Conservation (phyloP, 108 stramenopile species). For the Nitzschia inconspicua region DNA sequence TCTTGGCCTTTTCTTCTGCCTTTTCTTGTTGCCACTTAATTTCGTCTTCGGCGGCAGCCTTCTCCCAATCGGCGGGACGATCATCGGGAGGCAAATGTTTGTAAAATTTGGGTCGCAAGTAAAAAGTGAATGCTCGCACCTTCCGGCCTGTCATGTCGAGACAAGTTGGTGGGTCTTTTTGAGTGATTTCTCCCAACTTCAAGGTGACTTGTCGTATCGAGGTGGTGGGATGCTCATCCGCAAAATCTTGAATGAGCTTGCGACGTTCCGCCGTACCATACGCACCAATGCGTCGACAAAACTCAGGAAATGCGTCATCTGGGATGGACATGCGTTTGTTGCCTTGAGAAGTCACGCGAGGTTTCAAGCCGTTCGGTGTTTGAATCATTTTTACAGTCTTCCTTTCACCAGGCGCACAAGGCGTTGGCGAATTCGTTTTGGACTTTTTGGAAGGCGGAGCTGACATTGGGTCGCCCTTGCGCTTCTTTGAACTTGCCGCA, state of each 20-base stretch:
- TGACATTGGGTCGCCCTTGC: slow-evolving; percentile 6
- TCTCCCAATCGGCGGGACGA: slow-evolving; percentile 77
- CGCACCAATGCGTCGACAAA: slow-evolving; percentile 69
- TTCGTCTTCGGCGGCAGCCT: slow-evolving; percentile 68
- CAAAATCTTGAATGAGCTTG: slow-evolving; percentile 77
- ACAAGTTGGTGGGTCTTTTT: slow-evolving; percentile 76
- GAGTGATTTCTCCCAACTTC: slow-evolving; percentile 77
- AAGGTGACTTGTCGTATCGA: slow-evolving; percentile 79
- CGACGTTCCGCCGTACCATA: slow-evolving; percentile 66
- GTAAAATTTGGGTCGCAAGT: slow-evolving; percentile 80
- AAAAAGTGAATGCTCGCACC: slow-evolving; percentile 75
- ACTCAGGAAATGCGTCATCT: slow-evolving; percentile 72
- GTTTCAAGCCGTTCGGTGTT: slow-evolving; percentile 40
- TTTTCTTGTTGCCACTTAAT: slow-evolving; percentile 36
- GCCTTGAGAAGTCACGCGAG: slow-evolving; percentile 46
- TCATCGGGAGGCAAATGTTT: slow-evolving; percentile 63
- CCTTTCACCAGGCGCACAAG: no score
- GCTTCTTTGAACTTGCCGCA: slow-evolving; percentile 25
- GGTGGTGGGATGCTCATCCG: slow-evolving; percentile 69
- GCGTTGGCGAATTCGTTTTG: slow-evolving; percentile 11
- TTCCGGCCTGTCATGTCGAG: slow-evolving; percentile 37
- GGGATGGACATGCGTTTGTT: slow-evolving; percentile 81
- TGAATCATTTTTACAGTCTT: slow-evolving; percentile 36
- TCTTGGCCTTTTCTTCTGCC: slow-evolving; percentile 8
- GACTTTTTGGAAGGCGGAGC: slow-evolving; percentile 16